Evolutionary conservation across 23 red algal species (phyloP), one percentile per base, ranked within the genome.

Genomic region (Cyanidioschyzon merolae): DNA sequence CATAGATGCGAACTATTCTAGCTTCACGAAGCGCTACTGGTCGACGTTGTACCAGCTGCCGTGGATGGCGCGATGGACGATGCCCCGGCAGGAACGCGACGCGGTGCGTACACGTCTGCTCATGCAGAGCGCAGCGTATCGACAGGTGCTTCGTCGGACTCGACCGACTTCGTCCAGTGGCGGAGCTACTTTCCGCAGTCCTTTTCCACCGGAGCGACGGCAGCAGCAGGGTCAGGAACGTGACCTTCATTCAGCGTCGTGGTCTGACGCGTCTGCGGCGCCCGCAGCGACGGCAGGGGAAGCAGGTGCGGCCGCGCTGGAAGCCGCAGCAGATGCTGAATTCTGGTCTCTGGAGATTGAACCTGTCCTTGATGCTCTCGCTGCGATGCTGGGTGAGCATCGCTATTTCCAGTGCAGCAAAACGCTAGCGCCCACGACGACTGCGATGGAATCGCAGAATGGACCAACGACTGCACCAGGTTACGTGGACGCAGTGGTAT

Each of bases 1-100:
- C 25, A 37, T 40, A 0, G 78, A 81, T 36, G 59, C 37, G 27
- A 81, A 81, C 45, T 81, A 71, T 59, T 39, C 0, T 1, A 34
- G 78, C 26, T 63, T 67, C 25, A 81, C 63, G n/a, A 25, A 71
- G n/a, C 63, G 63, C n/a, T 35, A 71, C 63, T 71, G 32, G n/a
- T 7, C 63, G 29, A 27, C 7, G 12, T 25, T 25, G 63, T 32
- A 35, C 63, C n/a, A 35, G 32, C 63, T 71, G 29, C 63, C 63
- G 63, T 35, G 7, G 12, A 3, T 71, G 29, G 63, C 63, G 3
- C 63, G 63, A 7, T 35, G 21, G 32, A 27, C 63, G 7, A 27
- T 71, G 63, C 63, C 63, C 12, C 63, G 63, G 30, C 63, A 71
- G 63, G 63, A 71, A 35, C 63, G 63, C 63, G 63, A 71, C 12